Percentiles rank a stretch among this genome's conserved stretches.
Evolutionary conservation across 192 early-diverging fungal genomes (phyloP).

Genomic region (Chytriomyces confervae): DNA sequence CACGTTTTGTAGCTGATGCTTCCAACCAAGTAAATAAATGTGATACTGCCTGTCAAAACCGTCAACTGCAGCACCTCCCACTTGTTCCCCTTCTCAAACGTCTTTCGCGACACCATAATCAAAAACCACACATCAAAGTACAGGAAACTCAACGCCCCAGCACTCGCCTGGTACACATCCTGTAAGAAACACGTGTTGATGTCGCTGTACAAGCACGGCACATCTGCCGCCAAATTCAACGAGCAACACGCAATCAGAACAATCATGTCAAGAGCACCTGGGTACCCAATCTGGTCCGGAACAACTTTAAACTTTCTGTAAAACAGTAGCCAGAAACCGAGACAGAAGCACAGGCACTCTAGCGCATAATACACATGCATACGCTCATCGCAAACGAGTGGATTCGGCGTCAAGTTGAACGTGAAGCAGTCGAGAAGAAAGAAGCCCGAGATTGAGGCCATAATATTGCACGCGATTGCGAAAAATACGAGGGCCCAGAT

Average conservation of each 20-base stretch:
- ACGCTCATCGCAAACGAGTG: not conserved
- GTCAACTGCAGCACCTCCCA: conserved; percentile 6
- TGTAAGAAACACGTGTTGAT: conserved; percentile 8
- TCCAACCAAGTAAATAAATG: conserved; percentile 14
- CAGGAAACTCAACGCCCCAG: not conserved
- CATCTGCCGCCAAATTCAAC: not conserved
- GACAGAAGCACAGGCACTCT: not conserved
- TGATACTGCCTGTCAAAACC: conserved; percentile 3
- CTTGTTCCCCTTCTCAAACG: conserved; percentile 7
- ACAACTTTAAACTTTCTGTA: conserved; percentile 7
- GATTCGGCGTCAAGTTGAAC: conserved; percentile 1
- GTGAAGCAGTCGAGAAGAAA: conserved; percentile 3
- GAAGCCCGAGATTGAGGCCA: not conserved
- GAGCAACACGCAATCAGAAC: not conserved
- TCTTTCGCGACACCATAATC: not conserved
- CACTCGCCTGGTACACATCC: conserved; percentile 9
- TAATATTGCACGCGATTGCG: not conserved
- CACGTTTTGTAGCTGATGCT: conserved; percentile 21
- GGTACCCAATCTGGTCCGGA: not conserved
- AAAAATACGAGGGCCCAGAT: not conserved
- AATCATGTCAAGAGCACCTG: not conserved
- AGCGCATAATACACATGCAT: not conserved
- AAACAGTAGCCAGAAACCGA: not conserved
- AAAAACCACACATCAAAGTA: conserved; percentile 21
- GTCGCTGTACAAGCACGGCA: conserved; percentile 12